Evolutionary conservation across 2,329 filamentous ascomycete species (phyloP), one percentile per base, ranked within the genome.

Genomic region (Hypoxylon rubiginosum): DNA sequence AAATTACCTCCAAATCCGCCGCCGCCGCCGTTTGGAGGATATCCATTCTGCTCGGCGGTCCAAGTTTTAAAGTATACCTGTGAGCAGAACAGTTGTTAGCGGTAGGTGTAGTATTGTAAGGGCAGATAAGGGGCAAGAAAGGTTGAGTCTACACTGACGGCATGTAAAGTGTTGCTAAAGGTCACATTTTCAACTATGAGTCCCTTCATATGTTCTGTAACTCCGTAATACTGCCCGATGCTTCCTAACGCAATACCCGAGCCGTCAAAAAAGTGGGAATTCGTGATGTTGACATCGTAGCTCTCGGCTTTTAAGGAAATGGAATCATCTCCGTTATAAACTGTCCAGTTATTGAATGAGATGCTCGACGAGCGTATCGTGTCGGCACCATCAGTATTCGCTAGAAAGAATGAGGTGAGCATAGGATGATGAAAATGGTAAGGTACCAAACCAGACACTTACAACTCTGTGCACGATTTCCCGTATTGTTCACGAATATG

Each of bases 11-110:
- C 83, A 0, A 81, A 71, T 1, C 84, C 83, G 1, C 82, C 83
- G 3, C 83, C 83, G 0, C 82, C 83, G 11, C 83, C 82, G 50
- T 86, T 85, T 0, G 82, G 83, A 1, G 82, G 81, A 51, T 80
- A 82, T 8, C 82, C 79, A 7, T 77, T 77, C 28, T 76, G 78
- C 8, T 82, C 78, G 21, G 79, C 81, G 0, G 83, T 84, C 83
- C 83, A 85, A 0, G 82, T 85, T 71, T 86, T 85, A 64, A 84
- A 72, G 66, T 83, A 83, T 6, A 70, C 65, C 70, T 71, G 6
- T 41, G 10, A 19, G 5, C 8, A 41, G 21, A 32, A 13, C 10
- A 9, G 4, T 13, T 30, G 15, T 36, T 30, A 26, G 15, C n/a
- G 1, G 34, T 39, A 39, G 13, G 11, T n/a, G 34, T 13, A 9